Conservation (phyloP, 352 stramenopile genomes). For the Plasmopara viticola region DNA sequence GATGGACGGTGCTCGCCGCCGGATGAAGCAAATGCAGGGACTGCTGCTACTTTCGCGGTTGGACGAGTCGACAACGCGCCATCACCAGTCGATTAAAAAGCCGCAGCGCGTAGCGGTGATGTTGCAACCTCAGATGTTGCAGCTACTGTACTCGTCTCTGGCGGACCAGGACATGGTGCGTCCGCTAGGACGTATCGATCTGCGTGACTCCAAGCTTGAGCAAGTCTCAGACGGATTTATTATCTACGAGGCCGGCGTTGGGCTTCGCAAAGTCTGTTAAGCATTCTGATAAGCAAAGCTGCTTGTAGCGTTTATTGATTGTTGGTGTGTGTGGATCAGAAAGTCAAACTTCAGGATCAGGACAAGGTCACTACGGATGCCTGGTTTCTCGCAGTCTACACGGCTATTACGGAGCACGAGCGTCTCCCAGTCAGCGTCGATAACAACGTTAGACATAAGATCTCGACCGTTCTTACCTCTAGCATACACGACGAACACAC, state of each 20-base stretch:
- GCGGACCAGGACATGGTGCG: constrained; percentile 69
- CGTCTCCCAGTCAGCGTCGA: constrained; percentile 35
- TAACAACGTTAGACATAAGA: constrained; percentile 36
- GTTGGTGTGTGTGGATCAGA: constrained; percentile 27
- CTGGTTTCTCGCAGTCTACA: constrained; percentile 77
- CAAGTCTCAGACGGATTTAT: constrained; percentile 66
- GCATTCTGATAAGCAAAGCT: background rate
- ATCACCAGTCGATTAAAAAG: constrained; percentile 22
- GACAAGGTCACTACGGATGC: constrained; percentile 72
- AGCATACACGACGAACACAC: constrained; percentile 57
- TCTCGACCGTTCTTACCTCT: constrained; percentile 46
- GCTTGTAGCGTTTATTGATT: background rate
- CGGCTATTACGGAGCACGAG: constrained; percentile 58
- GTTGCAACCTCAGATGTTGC: constrained; percentile 60
- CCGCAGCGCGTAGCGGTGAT: constrained; percentile 48
- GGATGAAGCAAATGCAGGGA: constrained; percentile 80
- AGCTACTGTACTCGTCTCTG: constrained; percentile 60
- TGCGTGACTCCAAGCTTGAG: constrained; percentile 59
- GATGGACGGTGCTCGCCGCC: constrained; percentile 48
- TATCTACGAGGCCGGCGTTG: constrained; percentile 47
- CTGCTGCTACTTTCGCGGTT: constrained; percentile 54
- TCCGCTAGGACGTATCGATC: constrained; percentile 50
- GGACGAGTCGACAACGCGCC: constrained; percentile 18
- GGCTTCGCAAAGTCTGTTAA: constrained; percentile 34
- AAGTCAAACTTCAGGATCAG: constrained; percentile 67